phyloP scores from a whole-genome alignment of 192 early-diverging fungal species.

The Dissophora globulifera region DNA sequence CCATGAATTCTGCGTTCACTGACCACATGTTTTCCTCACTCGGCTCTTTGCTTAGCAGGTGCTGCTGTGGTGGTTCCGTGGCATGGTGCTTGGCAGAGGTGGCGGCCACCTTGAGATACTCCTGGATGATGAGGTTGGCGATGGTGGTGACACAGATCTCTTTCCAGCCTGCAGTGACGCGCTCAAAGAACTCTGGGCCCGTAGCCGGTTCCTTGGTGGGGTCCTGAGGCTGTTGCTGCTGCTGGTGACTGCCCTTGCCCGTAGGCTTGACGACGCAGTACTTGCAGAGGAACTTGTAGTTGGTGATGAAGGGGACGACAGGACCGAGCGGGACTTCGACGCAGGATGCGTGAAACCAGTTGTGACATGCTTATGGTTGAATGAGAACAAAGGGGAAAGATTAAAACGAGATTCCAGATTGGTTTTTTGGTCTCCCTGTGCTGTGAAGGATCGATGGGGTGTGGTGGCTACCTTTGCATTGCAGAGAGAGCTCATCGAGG shows the following conservation, averaged over 20 bases:
- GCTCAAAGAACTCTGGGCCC: slow-evolving; percentile 59
- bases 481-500: slow-evolving; percentile 63
- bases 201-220: slow-evolving; percentile 33
- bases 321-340: slow-evolving; percentile 54
- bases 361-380: slow-evolving; percentile 58
- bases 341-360: slow-evolving; percentile 75
- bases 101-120: slow-evolving; percentile 51
- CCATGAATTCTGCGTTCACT: slow-evolving; percentile 26
- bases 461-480: slow-evolving; percentile 62
- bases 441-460: background rate
- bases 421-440: too few relatives aligned
- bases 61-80: too few relatives aligned
- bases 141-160: slow-evolving; percentile 70
- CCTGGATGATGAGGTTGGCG: slow-evolving; percentile 68
- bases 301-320: slow-evolving; percentile 68
- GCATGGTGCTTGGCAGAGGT: slow-evolving; percentile 55
- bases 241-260: slow-evolving; percentile 23
- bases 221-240: too few relatives aligned
- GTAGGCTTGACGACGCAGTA: slow-evolving; percentile 54
- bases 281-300: slow-evolving; percentile 68
- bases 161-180: slow-evolving; percentile 73
- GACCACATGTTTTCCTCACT: slow-evolving; percentile 52
- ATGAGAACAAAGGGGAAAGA: background rate
- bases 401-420: too few relatives aligned
- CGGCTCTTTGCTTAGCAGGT: slow-evolving; percentile 51